A percentile compares a stretch with the other conserved stretches of the same genome.
Evolutionary conservation across 306 rosid species (phyloP).

Genomic region (Begonia fuchsioides): DNA sequence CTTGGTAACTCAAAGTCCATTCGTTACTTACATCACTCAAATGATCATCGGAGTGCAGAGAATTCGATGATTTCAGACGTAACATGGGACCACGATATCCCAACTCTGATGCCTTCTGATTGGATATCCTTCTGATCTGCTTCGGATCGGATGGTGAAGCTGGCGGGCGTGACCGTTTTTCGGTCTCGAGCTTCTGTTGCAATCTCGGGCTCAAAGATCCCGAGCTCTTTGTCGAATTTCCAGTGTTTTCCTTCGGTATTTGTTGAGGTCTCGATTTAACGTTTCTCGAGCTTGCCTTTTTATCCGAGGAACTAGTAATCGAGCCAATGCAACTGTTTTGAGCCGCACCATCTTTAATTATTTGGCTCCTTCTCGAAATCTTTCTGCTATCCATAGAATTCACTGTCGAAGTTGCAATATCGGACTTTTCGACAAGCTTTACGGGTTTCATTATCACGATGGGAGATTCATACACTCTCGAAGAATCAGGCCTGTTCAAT

Average conservation of each 20-base stretch:
- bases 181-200: slow-evolving; percentile 64
- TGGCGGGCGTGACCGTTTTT: slow-evolving; percentile 64
- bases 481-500: no score
- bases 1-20: slow-evolving; percentile 1
- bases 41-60: slow-evolving; percentile 41
- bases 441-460: slow-evolving; percentile 95
- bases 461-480: slow-evolving; percentile 48
- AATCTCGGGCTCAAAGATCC: slow-evolving; percentile 76
- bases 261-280: slow-evolving; percentile 43
- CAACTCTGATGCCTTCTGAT: slow-evolving; percentile 32
- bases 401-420: slow-evolving; percentile 39
- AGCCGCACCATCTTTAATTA: slow-evolving; percentile 33
- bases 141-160: slow-evolving; percentile 45
- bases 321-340: slow-evolving; percentile 27
- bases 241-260: slow-evolving; percentile 25
- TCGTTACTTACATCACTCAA: background rate
- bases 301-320: slow-evolving; percentile 33
- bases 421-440: slow-evolving; percentile 51
- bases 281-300: slow-evolving; percentile 29
- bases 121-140: slow-evolving; percentile 40
- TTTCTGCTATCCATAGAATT: slow-evolving; percentile 30
- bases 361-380: slow-evolving; percentile 23
- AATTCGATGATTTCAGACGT: slow-evolving; percentile 30
- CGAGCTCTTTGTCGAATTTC: slow-evolving; percentile 34
- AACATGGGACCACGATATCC: slow-evolving; percentile 37